Conservation (phyloP, 805 yeast genomes). For the Saturnispora silvae region DNA sequence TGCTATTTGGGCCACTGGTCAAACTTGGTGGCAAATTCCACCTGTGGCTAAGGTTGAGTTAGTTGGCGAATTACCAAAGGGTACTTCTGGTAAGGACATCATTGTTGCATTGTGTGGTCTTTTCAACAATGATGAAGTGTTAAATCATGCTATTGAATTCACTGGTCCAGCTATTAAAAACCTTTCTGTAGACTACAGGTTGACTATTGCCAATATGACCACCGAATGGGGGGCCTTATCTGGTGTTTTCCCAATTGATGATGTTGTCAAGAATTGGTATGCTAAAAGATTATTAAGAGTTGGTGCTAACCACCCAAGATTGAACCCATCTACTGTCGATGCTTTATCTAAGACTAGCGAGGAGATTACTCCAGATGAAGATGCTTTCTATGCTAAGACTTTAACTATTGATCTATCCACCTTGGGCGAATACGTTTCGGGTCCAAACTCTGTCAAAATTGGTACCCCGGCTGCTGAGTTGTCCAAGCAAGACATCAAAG, state of each 20-base stretch:
- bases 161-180: constrained; percentile 68
- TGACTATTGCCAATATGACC: constrained; percentile 95
- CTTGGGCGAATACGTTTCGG: constrained; percentile 81
- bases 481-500: constrained; percentile 59
- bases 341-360: constrained; percentile 30
- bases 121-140: constrained; percentile 84
- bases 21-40: constrained; percentile 99
- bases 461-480: constrained; percentile 70
- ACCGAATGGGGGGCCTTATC: constrained; percentile 98
- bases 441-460: constrained; percentile 95
- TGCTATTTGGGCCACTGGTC: constrained; percentile 98
- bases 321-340: constrained; percentile 52
- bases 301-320: constrained; percentile 63
- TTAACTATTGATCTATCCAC: constrained; percentile 70
- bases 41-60: constrained; percentile 94
- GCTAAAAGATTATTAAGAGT: constrained; percentile 40
- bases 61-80: constrained; percentile 68
- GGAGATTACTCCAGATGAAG: constrained; percentile 47
- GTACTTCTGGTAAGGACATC: constrained; percentile 93
- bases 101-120: constrained; percentile 93
- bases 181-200: constrained; percentile 69
- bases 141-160: constrained; percentile 90
- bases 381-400: constrained; percentile 83
- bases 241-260: constrained; percentile 95
- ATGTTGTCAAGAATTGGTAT: constrained; percentile 69